A percentile compares a stretch with the other conserved stretches of the same genome.
Conservation (phyloP, 345 rosid species). For the Pugionium dolabratum region DNA sequence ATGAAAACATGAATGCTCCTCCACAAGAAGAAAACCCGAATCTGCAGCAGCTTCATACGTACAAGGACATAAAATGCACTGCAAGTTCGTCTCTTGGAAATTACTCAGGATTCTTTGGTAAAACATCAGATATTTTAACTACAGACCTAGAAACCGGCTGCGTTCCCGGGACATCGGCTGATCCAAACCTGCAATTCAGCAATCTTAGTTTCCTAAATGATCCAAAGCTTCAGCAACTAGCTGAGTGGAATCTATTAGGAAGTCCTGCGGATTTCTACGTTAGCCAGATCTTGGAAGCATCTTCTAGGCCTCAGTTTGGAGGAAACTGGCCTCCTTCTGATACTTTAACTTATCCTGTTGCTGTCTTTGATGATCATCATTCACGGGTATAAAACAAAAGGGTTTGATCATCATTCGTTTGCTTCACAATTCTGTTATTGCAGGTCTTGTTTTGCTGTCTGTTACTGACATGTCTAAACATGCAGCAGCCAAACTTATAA, state of each 20-base stretch:
- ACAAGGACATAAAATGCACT: constrained; percentile 58
- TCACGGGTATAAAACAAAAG: constrained; percentile 53
- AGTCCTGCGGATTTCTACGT: constrained; percentile 54
- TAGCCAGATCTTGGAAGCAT: constrained; percentile 57
- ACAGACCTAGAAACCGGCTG: constrained; percentile 53
- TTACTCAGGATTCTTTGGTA: constrained; percentile 58
- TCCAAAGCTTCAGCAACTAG: constrained; percentile 51
- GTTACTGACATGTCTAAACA: too few species aligned
- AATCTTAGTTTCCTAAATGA: constrained; percentile 54
- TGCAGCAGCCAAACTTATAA: too few species aligned
- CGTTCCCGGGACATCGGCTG: constrained; percentile 44
- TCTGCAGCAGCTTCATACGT: constrained; percentile 47
- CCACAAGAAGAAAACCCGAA: constrained; percentile 48
- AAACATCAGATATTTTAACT: constrained; percentile 55
- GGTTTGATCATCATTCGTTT: too few species aligned
- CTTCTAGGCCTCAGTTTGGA: constrained; percentile 46
- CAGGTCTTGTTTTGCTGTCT: too few species aligned
- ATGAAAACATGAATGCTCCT: constrained; percentile 46
- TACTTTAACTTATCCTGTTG: constrained; percentile 51
- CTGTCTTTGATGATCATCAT: constrained; percentile 54
- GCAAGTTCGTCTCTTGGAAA: constrained; percentile 63
- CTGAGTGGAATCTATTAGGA: constrained; percentile 58
- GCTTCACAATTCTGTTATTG: too few species aligned
- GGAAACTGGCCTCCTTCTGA: constrained; percentile 58
- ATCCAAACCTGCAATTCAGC: constrained; percentile 39